phyloP scores from a whole-genome alignment of 1,284 basidiomycete species.

The Schizopora paradoxa region DNA sequence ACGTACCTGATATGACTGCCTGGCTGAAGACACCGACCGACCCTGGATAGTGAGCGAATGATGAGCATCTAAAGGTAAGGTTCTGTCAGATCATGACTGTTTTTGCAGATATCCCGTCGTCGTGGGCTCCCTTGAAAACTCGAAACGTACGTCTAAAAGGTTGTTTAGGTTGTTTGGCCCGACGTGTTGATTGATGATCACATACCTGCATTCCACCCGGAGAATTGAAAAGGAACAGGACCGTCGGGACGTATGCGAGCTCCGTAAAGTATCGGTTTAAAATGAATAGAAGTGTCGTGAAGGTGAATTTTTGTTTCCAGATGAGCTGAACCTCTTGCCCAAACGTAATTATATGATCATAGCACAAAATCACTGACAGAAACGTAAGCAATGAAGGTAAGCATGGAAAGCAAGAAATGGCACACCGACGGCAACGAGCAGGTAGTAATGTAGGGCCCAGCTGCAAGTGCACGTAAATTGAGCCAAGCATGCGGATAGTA shows the following conservation, averaged over 20 bases:
- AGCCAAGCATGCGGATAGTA: too few species aligned
- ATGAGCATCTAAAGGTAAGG: constrained; percentile 2
- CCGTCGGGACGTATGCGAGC: constrained; percentile 12
- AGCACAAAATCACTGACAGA: constrained; percentile 12
- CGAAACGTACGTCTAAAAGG: constrained; percentile 7
- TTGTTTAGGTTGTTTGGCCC: not conserved
- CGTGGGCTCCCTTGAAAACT: not conserved
- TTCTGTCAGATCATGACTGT: not conserved
- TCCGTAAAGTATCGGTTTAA: constrained; percentile 13
- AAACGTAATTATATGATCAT: constrained; percentile 12
- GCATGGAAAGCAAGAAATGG: too few species aligned
- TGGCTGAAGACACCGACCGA: constrained; percentile 11
- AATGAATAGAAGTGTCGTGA: constrained; percentile 9
- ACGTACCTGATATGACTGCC: constrained; percentile 7
- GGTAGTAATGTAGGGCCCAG: too few species aligned
- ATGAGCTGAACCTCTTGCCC: constrained; percentile 5
- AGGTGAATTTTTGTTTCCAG: constrained; percentile 10
- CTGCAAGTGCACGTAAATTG: too few species aligned
- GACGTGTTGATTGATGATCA: not conserved
- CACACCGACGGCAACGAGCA: too few species aligned
- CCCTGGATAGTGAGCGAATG: constrained; percentile 13
- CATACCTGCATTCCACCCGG: constrained; percentile 9
- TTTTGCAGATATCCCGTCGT: too few species aligned
- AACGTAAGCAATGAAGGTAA: too few species aligned
- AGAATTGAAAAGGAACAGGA: constrained; percentile 15